Conservation (phyloP, 192 early-diverging fungal genomes). For the Glomus cerebriforme region DNA sequence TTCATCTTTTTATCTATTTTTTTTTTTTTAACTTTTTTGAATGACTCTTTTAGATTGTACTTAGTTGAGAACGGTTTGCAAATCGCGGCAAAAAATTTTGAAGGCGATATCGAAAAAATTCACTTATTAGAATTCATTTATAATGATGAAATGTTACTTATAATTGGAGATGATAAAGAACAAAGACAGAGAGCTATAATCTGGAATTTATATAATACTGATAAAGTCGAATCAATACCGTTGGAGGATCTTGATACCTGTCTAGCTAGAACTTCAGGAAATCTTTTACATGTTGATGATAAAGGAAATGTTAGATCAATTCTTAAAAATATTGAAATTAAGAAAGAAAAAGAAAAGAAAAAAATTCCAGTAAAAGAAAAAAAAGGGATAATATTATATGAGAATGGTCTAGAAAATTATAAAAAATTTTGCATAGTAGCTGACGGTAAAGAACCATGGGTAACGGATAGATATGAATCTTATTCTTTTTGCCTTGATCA, state of each 20-base stretch:
- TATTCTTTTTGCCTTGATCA: not conserved
- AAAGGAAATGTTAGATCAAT: not conserved
- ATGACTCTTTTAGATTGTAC: not conserved
- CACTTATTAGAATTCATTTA: not conserved
- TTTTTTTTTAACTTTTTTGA: not conserved
- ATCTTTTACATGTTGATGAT: not conserved
- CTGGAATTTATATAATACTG: not conserved
- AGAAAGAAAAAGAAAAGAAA: not conserved
- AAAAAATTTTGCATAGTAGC: not conserved
- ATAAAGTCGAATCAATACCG: not conserved
- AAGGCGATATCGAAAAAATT: not conserved
- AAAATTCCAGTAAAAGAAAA: not conserved
- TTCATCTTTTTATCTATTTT: no score
- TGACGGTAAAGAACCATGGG: not conserved
- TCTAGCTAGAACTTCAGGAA: not conserved
- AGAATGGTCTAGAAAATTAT: not conserved
- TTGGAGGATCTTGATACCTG: not conserved
- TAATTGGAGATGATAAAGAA: not conserved
- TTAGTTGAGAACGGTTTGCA: not conserved
- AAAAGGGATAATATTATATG: not conserved
- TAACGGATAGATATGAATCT: not conserved
- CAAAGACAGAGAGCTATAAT: not conserved
- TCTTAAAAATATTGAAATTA: not conserved
- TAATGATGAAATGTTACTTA: not conserved
- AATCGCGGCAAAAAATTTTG: not conserved